phyloP scores from a whole-genome alignment of 148 eudicot genomes.

The Rhododendron williamsianum region DNA sequence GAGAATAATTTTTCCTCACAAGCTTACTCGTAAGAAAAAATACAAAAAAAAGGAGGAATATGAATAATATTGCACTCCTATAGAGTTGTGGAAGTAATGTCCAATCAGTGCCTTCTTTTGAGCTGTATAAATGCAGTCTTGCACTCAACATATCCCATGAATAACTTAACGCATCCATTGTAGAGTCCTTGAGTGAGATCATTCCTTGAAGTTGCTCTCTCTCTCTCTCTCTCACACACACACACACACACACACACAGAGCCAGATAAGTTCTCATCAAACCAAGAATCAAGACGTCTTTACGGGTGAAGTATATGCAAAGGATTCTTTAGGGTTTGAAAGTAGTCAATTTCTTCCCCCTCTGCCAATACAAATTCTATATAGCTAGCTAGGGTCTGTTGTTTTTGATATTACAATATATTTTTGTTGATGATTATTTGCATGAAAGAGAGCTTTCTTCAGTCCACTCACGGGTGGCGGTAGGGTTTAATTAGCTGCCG shows the following conservation, averaged over 20 bases:
- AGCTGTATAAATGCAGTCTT: slow-evolving; percentile 11
- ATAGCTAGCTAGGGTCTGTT: background rate
- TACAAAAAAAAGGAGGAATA: background rate
- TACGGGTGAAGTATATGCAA: background rate
- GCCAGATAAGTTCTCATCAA: background rate
- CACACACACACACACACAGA: background rate
- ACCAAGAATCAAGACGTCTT: background rate
- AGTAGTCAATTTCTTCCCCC: background rate
- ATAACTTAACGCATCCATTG: background rate
- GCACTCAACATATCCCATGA: background rate
- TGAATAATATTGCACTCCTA: background rate
- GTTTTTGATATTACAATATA: background rate
- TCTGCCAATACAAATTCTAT: background rate
- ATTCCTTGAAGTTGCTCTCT: slow-evolving; percentile 5
- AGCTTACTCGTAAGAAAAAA: background rate
- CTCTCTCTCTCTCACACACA: slow-evolving; percentile 14
- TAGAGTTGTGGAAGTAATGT: background rate
- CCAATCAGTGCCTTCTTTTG: slow-evolving; percentile 15
- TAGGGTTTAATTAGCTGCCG: slow-evolving; percentile 85
- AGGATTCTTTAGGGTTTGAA: background rate
- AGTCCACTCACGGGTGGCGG: slow-evolving; percentile 70
- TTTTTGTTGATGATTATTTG: background rate
- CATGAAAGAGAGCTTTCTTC: slow-evolving; percentile 82
- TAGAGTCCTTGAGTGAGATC: background rate
- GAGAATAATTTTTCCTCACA: background rate